A percentile compares a stretch with the other conserved stretches of the same genome.
These are phyloP conservation scores for Oryza coarctata DNA, from an alignment of 176 grass and related monocot genomes.

Conservation along the genomic window DNA sequence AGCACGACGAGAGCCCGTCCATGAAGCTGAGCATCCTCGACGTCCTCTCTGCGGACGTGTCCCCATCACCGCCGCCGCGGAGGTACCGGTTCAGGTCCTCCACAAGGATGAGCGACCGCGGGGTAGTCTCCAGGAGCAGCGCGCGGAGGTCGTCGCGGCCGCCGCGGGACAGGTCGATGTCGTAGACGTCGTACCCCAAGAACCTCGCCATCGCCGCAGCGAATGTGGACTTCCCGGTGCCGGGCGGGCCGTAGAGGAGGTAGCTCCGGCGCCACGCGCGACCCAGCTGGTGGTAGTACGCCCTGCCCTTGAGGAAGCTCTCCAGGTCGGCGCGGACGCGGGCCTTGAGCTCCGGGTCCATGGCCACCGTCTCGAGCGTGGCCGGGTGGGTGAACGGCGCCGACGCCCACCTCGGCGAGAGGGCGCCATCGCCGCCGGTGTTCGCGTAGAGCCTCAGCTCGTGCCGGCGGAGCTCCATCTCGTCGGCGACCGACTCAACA, in stretches of 20 bases:
- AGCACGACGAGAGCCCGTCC: conserved; percentile 85
- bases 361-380: conserved; percentile 78
- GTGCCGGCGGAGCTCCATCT: conserved; percentile 64
- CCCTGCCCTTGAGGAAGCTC: conserved; percentile 74
- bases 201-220: conserved; percentile 86
- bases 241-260: conserved; percentile 73
- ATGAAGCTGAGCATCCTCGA: conserved; percentile 76
- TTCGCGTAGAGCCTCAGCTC: conserved; percentile 64
- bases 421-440: background rate
- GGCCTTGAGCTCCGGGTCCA: conserved; percentile 79
- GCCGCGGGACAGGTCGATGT: conserved; percentile 66
- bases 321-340: conserved; percentile 72
- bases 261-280: conserved; percentile 98
- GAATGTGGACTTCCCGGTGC: conserved; percentile 92
- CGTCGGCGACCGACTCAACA: conserved; percentile 79
- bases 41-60: conserved; percentile 42
- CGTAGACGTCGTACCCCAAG: conserved; percentile 88
- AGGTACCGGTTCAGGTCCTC: conserved; percentile 95
- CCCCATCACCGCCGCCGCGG: conserved; percentile 34
- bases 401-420: conserved; percentile 37
- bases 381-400: conserved; percentile 79
- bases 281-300: conserved; percentile 82
- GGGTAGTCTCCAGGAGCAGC: conserved; percentile 64
- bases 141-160: conserved; percentile 62
- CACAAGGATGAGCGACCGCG: conserved; percentile 87